Evolutionary conservation across 148 eudicot genomes (phyloP).

Genomic region (Vaccinium darrowii): DNA sequence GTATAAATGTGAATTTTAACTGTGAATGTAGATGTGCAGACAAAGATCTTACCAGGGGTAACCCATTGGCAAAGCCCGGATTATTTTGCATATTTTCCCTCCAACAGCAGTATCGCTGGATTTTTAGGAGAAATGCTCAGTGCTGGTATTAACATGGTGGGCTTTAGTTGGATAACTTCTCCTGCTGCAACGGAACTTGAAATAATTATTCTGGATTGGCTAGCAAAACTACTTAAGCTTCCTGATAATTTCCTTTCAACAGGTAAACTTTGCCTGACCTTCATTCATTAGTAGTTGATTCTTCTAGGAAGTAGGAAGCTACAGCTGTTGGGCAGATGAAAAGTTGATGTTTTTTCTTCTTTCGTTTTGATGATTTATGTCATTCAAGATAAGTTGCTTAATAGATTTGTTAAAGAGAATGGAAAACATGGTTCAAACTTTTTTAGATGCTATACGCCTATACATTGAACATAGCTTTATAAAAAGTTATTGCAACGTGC

Average conservation of each 20-base stretch:
- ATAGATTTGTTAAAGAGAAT: neutral
- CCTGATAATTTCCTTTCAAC: conserved; percentile 78
- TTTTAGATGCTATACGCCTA: neutral
- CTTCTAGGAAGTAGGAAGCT: neutral
- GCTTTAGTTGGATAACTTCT: conserved; percentile 94
- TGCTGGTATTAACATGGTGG: conserved; percentile 91
- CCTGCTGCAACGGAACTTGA: conserved; percentile 99
- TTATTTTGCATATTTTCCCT: conserved; percentile 81
- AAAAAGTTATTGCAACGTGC: neutral
- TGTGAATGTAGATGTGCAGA: conserved; percentile 58
- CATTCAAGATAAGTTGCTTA: conserved; percentile 5
- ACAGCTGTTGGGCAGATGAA: neutral
- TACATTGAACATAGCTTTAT: neutral
- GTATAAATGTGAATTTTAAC: conserved; percentile 6
- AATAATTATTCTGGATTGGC: conserved; percentile 94
- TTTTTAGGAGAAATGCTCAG: conserved; percentile 96
- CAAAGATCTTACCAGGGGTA: conserved; percentile 81
- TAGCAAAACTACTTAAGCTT: conserved; percentile 73
- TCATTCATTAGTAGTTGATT: conserved; percentile 3
- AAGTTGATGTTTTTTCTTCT: neutral
- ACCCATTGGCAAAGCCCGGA: conserved; percentile 99
- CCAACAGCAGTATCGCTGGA: conserved; percentile 87
- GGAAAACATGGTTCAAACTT: neutral
- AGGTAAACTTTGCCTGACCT: conserved; percentile 36
- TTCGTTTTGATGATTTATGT: neutral